Conservation (phyloP, 768 basidiomycete species). For the Xerocomellus dryophilus region DNA sequence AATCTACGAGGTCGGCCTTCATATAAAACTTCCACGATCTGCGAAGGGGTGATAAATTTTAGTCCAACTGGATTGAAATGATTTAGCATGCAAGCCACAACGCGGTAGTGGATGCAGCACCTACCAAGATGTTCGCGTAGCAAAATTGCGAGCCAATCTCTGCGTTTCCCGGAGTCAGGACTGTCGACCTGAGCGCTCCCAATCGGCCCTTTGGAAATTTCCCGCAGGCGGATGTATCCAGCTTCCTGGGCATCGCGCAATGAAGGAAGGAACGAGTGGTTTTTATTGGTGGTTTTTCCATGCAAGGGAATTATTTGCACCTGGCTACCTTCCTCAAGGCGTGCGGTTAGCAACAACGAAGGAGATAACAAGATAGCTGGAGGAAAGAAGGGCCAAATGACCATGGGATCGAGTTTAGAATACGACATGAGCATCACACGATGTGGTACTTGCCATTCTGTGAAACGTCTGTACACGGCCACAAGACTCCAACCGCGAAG, state of each 20-base stretch:
- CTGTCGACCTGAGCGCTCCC: constrained; percentile 19
- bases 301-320: constrained; percentile 51
- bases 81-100: constrained; percentile 4
- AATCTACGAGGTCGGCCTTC: constrained; percentile 62
- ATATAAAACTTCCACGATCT: constrained; percentile 60
- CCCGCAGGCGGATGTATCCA: constrained; percentile 49
- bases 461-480: constrained; percentile 68
- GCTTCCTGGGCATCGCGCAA: constrained; percentile 51
- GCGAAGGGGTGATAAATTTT: constrained; percentile 60
- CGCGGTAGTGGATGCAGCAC: constrained; percentile 15
- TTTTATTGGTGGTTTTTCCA: constrained; percentile 34
- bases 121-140: constrained; percentile 67
- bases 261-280: constrained; percentile 47
- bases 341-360: constrained; percentile 60
- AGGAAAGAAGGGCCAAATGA: constrained; percentile 6
- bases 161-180: constrained; percentile 34
- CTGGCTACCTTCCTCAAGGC: constrained; percentile 46
- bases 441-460: constrained; percentile 49
- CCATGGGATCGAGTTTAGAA: constrained; percentile 15
- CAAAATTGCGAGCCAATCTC: constrained; percentile 67
- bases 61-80: constrained; percentile 54
- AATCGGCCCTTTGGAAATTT: constrained; percentile 33
- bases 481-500: constrained; percentile 67
- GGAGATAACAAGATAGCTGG: constrained; percentile 55
- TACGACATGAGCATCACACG: neutral